Conservation (phyloP, 139 green algal species). For the Diplosphaera chodatii region DNA sequence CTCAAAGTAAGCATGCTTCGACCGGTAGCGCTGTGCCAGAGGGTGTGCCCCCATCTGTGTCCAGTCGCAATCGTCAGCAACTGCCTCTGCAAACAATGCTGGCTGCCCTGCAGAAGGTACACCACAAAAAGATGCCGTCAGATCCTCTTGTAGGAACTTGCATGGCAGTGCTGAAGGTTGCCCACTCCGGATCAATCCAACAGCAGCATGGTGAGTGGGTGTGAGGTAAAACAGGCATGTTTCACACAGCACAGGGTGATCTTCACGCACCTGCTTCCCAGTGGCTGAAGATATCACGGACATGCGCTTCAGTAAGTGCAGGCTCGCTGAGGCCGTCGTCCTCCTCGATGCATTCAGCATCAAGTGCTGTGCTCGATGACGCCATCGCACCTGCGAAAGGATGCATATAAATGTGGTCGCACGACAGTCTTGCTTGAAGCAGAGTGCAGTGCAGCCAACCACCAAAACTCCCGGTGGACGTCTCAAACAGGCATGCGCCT, state of each 20-base stretch:
- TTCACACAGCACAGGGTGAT: too few species aligned
- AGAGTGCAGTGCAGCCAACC: too few species aligned
- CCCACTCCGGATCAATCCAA: too few species aligned
- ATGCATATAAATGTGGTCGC: too few species aligned
- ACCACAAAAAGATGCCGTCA: too few species aligned
- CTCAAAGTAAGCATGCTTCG: neutral
- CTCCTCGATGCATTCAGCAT: neutral
- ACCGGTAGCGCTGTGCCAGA: neutral
- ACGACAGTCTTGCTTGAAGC: too few species aligned
- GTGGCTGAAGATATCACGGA: neutral
- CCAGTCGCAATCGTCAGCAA: neutral
- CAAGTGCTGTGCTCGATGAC: neutral
- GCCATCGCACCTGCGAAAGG: neutral
- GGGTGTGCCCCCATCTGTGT: neutral
- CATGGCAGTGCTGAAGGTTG: too few species aligned
- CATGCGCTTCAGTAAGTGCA: neutral
- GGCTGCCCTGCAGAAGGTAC: neutral
- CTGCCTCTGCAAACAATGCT: neutral
- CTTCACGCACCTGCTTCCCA: neutral
- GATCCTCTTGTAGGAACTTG: too few species aligned
- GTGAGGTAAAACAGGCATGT: too few species aligned
- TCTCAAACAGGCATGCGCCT: too few species aligned
- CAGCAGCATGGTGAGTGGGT: too few species aligned
- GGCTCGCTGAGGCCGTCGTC: neutral
- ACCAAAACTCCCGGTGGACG: too few species aligned